Conservation (phyloP, 2,329 filamentous ascomycete species). For the Aspergillus quadrilineatus region DNA sequence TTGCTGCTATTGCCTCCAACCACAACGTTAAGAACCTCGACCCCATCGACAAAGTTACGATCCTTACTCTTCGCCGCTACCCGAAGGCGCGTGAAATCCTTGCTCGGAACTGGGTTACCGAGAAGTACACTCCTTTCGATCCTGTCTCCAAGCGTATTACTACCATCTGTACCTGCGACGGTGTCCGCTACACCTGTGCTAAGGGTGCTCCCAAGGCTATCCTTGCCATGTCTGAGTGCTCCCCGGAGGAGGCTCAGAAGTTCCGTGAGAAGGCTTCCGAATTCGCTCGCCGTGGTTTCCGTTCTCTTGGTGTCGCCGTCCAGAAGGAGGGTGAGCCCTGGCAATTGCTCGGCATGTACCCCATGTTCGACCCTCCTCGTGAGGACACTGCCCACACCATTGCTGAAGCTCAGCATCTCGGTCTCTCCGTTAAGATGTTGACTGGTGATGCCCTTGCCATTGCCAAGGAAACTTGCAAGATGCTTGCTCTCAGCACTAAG, state of each 20-base stretch:
- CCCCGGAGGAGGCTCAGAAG: conserved; percentile 61
- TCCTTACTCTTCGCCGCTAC: conserved; percentile 72
- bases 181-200: conserved; percentile 69
- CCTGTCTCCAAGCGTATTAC: conserved; percentile 79
- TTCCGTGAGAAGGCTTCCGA: conserved; percentile 73
- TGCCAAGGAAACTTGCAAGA: conserved; percentile 79
- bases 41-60: conserved; percentile 76
- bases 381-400: conserved; percentile 78
- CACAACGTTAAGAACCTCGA: conserved; percentile 78
- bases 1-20: conserved; percentile 72
- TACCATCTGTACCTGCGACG: conserved; percentile 65
- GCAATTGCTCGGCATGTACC: conserved; percentile 73
- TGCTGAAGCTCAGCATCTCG: conserved; percentile 71
- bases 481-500: conserved; percentile 75
- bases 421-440: conserved; percentile 78
- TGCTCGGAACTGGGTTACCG: conserved; percentile 70
- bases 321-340: conserved; percentile 74
- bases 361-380: conserved; percentile 78
- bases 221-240: conserved; percentile 66
- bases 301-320: conserved; percentile 74
- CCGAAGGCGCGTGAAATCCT: conserved; percentile 76
- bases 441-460: conserved; percentile 79
- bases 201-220: conserved; percentile 78
- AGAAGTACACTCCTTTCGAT: conserved; percentile 71
- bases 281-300: conserved; percentile 77